Conservation (phyloP, 371 early-diverging fungal species). For the Rhizopus stolonifer region DNA sequence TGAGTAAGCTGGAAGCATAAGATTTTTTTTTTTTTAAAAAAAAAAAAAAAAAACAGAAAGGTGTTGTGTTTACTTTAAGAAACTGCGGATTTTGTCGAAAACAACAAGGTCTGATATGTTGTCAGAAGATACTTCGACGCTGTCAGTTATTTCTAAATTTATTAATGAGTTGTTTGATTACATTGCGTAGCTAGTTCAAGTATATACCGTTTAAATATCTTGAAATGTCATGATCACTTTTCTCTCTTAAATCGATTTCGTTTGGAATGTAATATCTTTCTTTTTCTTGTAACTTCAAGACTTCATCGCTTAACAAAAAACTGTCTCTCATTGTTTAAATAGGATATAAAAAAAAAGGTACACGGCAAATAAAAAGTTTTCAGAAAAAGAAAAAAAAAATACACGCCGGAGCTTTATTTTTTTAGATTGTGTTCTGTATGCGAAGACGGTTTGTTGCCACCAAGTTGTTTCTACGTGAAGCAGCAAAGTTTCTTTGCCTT, state of each 20-base stretch:
- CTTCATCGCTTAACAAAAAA: slow-evolving; percentile 75
- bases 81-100: slow-evolving; percentile 69
- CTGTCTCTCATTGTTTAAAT: slow-evolving; percentile 27
- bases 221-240: slow-evolving; percentile 53
- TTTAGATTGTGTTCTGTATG: slow-evolving; percentile 26
- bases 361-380: background rate
- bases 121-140: slow-evolving; percentile 57
- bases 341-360: slow-evolving; percentile 1
- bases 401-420: slow-evolving; percentile 1
- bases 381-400: background rate
- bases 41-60: no score
- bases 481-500: slow-evolving; percentile 12
- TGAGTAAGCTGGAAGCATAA: no score
- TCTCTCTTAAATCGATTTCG: slow-evolving; percentile 60
- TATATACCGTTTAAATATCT: slow-evolving; percentile 51
- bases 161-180: no score
- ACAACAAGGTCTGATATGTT: slow-evolving; percentile 52
- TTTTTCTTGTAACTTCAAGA: slow-evolving; percentile 68
- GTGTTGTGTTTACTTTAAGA: slow-evolving; percentile 60
- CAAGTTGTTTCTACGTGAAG: slow-evolving; percentile 12
- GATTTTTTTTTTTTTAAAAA: no score
- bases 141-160: slow-evolving; percentile 59
- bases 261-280: slow-evolving; percentile 55
- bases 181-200: background rate
- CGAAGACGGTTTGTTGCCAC: slow-evolving; percentile 20